phyloP scores from a whole-genome alignment of 2,329 filamentous ascomycete species.

The Magnaporthiopsis poae region DNA sequence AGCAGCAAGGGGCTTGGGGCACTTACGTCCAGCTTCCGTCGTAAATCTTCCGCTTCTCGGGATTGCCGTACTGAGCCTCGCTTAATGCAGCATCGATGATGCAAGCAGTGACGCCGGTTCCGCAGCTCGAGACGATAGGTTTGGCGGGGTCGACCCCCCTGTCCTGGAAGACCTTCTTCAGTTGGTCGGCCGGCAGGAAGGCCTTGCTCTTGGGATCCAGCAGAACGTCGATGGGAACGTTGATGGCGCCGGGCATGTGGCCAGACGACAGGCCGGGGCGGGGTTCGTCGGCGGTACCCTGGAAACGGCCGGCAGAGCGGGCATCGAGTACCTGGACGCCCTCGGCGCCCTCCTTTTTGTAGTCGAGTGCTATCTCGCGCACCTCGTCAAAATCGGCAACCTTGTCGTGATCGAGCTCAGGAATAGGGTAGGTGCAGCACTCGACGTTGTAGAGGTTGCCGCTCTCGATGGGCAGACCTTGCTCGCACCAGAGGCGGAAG shows the following conservation, averaged over 20 bases:
- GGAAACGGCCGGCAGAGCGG: slow-evolving; percentile 67
- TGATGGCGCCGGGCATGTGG: slow-evolving; percentile 82
- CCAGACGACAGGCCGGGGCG: slow-evolving; percentile 77
- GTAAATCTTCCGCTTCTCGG: slow-evolving; percentile 65
- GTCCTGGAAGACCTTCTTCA: slow-evolving; percentile 66
- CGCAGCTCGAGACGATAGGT: slow-evolving; percentile 80
- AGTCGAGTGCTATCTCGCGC: slow-evolving; percentile 62
- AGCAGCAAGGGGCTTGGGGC: background rate
- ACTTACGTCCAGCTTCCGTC: slow-evolving; percentile 97
- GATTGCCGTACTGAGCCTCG: slow-evolving; percentile 63
- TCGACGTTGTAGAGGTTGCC: slow-evolving; percentile 61
- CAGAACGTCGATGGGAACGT: slow-evolving; percentile 67
- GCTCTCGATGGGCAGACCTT: slow-evolving; percentile 73
- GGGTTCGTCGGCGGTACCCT: slow-evolving; percentile 75
- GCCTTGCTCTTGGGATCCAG: slow-evolving; percentile 77
- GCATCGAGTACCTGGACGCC: slow-evolving; percentile 85
- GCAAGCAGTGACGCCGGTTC: slow-evolving; percentile 87
- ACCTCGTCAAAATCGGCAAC: slow-evolving; percentile 78
- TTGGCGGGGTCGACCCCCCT: slow-evolving; percentile 70
- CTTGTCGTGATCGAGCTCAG: slow-evolving; percentile 47
- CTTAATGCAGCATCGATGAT: slow-evolving; percentile 79
- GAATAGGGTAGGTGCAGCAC: slow-evolving; percentile 55
- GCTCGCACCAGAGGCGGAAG: slow-evolving; percentile 83
- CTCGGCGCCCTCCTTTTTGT: slow-evolving; percentile 73
- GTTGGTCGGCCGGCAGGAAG: slow-evolving; percentile 59